Conservation (phyloP, 2,329 filamentous ascomycete genomes). For the Talaromyces marneffei region DNA sequence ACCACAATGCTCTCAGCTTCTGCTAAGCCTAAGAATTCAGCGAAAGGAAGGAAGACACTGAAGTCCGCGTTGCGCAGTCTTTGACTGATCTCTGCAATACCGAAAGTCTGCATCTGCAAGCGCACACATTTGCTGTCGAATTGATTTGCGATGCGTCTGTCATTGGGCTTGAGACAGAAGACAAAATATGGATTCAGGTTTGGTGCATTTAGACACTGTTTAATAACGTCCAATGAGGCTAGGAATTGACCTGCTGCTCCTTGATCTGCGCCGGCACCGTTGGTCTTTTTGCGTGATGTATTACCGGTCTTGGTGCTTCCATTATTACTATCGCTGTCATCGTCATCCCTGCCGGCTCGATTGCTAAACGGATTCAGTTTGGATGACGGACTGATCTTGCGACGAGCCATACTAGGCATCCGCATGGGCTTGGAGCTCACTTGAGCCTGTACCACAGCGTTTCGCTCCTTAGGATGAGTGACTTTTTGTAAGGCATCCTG, state of each 20-base stretch:
- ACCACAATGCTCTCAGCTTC: slow-evolving; percentile 81
- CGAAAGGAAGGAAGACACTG: slow-evolving; percentile 90
- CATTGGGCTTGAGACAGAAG: slow-evolving; percentile 96
- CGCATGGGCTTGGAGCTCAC: slow-evolving; percentile 93
- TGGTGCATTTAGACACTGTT: slow-evolving; percentile 71
- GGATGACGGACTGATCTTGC: slow-evolving; percentile 57
- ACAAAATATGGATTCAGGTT: slow-evolving; percentile 93
- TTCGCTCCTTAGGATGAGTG: slow-evolving; percentile 84
- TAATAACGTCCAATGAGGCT: slow-evolving; percentile 81
- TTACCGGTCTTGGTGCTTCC: slow-evolving; percentile 25
- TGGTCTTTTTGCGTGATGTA: slow-evolving; percentile 32
- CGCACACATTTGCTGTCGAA: slow-evolving; percentile 98
- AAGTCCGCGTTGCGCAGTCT: slow-evolving; percentile 89
- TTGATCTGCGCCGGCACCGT: slow-evolving; percentile 51
- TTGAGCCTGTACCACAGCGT: slow-evolving; percentile 89
- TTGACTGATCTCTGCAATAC: slow-evolving; percentile 95
- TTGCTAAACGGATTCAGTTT: slow-evolving; percentile 33
- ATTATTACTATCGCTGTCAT: slow-evolving; percentile 33
- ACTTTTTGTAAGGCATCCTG: slow-evolving; percentile 90
- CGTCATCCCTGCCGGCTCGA: slow-evolving; percentile 36
- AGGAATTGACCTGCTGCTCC: slow-evolving; percentile 92
- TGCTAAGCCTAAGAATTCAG: slow-evolving; percentile 84
- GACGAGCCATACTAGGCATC: slow-evolving; percentile 84
- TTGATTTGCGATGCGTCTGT: slow-evolving; percentile 93
- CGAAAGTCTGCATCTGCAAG: slow-evolving; percentile 88